Conservation (phyloP, 1,284 basidiomycete species). For the Tetrapyrgos nigripes region DNA sequence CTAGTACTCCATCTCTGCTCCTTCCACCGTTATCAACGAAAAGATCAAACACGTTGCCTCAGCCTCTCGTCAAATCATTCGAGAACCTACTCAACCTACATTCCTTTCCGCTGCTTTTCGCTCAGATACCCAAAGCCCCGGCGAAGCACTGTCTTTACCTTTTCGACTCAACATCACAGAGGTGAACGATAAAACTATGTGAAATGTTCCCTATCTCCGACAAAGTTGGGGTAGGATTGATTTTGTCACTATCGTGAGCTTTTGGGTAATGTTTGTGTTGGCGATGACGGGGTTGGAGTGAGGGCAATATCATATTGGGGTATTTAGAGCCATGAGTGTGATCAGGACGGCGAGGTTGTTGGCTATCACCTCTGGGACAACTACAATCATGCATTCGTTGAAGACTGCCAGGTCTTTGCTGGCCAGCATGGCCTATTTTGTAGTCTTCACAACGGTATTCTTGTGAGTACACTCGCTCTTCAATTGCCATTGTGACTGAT, state of each 20-base stretch:
- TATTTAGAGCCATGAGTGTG: constrained; percentile 92
- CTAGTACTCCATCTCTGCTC: background rate
- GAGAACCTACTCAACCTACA: constrained; percentile 45
- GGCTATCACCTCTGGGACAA: constrained; percentile 91
- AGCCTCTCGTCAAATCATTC: constrained; percentile 19
- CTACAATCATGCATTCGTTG: constrained; percentile 94
- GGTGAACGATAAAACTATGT: constrained; percentile 57
- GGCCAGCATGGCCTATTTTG: constrained; percentile 90
- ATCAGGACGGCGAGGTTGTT: constrained; percentile 86
- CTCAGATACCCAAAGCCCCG: constrained; percentile 45
- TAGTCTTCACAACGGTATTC: constrained; percentile 91
- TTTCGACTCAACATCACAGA: constrained; percentile 69
- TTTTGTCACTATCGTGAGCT: constrained; percentile 70
- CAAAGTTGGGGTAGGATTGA: constrained; percentile 93
- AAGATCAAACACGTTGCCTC: constrained; percentile 12
- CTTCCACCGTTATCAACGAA: constrained; percentile 13
- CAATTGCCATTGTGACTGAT: constrained; percentile 6
- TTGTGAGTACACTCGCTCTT: constrained; percentile 58
- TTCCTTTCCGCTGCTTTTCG: constrained; percentile 55
- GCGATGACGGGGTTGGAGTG: constrained; percentile 73
- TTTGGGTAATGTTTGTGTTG: constrained; percentile 64
- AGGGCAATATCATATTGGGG: constrained; percentile 73
- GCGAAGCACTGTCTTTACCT: constrained; percentile 61
- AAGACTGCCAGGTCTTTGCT: constrained; percentile 92
- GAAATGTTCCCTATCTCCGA: constrained; percentile 85